A percentile compares a stretch with the other conserved stretches of the same genome.
Evolutionary conservation across 2,329 filamentous ascomycete species (phyloP).

Genomic region (Cladosporium velox): DNA sequence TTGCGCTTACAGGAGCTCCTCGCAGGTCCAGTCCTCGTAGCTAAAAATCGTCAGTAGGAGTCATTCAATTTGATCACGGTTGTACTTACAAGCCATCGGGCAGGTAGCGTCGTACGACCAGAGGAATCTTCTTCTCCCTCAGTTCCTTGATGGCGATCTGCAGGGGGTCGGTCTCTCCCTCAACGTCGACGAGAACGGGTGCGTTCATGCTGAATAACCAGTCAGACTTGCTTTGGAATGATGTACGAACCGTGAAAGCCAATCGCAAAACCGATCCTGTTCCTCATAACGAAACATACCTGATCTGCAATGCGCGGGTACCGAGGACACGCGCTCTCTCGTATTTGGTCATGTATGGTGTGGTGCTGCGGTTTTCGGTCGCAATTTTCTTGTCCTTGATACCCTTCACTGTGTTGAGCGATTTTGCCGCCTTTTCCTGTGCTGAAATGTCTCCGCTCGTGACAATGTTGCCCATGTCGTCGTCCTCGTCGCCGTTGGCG

Average conservation of each 20-base stretch:
- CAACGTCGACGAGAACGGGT: constrained; percentile 91
- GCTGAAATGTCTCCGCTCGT: constrained; percentile 55
- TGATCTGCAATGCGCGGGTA: constrained; percentile 92
- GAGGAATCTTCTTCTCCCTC: constrained; percentile 95
- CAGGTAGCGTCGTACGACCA: constrained; percentile 92
- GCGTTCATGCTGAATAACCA: constrained; percentile 80
- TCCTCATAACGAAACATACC: constrained; percentile 56
- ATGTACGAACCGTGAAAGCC: neutral
- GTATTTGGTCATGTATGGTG: constrained; percentile 99
- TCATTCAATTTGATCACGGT: neutral
- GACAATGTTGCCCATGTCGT: constrained; percentile 46
- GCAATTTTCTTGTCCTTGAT: constrained; percentile 82
- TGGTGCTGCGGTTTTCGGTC: constrained; percentile 84
- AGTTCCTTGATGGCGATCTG: constrained; percentile 98
- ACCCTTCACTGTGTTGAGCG: constrained; percentile 58
- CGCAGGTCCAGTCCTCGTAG: constrained; percentile 99
- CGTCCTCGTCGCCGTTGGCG: constrained; percentile 31
- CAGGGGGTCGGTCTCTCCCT: constrained; percentile 95
- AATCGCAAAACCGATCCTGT: neutral
- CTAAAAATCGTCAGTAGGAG: constrained; percentile 44
- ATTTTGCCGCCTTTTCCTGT: constrained; percentile 43
- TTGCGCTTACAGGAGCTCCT: constrained; percentile 73
- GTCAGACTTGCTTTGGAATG: neutral
- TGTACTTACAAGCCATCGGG: constrained; percentile 86
- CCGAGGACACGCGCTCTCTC: constrained; percentile 91